A percentile compares a stretch with the other conserved stretches of the same genome.
Conservation (phyloP, 148 eudicot species). For the Vaccinium vitisidaea region DNA sequence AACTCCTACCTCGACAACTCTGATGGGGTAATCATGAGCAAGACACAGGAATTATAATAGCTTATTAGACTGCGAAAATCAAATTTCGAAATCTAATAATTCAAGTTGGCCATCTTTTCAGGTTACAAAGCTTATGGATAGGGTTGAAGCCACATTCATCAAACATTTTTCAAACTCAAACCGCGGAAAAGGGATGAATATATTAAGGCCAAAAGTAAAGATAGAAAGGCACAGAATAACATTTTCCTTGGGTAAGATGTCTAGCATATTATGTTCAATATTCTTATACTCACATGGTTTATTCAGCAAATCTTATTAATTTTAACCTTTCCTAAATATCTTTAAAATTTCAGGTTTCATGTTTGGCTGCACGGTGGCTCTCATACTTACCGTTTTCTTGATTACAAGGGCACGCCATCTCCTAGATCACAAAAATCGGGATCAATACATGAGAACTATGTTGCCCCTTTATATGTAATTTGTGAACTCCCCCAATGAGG, state of each 20-base stretch:
- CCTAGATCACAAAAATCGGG: constrained; percentile 37
- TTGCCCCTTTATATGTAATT: constrained; percentile 68
- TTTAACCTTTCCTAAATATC: neutral
- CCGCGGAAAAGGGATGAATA: constrained; percentile 74
- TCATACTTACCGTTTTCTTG: constrained; percentile 53
- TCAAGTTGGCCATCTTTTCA: constrained; percentile 20
- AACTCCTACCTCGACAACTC: constrained; percentile 70
- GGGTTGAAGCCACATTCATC: constrained; percentile 59
- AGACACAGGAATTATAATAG: neutral
- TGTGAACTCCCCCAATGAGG: neutral
- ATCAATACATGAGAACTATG: constrained; percentile 51
- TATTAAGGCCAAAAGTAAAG: constrained; percentile 50
- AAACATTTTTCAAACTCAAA: constrained; percentile 69
- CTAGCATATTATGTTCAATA: neutral
- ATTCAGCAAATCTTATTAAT: neutral
- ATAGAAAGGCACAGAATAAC: constrained; percentile 67
- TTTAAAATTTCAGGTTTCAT: constrained; percentile 53
- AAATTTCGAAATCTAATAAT: neutral
- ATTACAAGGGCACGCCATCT: constrained; percentile 22
- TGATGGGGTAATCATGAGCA: constrained; percentile 50
- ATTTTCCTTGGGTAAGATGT: constrained; percentile 56
- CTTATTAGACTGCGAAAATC: neutral
- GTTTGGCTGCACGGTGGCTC: constrained; percentile 66
- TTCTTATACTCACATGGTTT: neutral
- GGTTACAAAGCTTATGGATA: constrained; percentile 55